These are phyloP conservation scores for Aspergillus baeticus DNA, from an alignment of 495 filamentous ascomycete genomes.

Conservation along the genomic window DNA sequence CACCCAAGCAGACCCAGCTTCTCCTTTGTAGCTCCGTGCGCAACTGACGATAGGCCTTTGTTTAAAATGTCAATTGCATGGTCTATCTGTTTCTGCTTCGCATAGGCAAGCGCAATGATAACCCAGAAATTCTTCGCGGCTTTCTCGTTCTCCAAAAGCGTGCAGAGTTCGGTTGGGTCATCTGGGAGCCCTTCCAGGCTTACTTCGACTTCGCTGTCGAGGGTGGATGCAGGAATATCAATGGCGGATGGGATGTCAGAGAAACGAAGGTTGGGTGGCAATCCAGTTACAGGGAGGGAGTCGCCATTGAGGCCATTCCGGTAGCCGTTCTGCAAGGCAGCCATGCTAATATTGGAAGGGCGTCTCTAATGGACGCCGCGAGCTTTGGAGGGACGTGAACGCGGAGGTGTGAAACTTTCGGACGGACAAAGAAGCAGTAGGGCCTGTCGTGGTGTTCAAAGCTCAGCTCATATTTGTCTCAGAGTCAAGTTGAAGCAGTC, in stretches of 20 bases:
- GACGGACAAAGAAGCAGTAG: conserved; percentile 9
- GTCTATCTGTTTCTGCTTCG: conserved; percentile 88
- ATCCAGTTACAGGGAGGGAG: conserved; percentile 20
- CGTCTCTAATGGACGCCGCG: not conserved
- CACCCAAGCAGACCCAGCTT: conserved; percentile 80
- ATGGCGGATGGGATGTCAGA: conserved; percentile 85
- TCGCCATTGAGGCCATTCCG: conserved; percentile 49
- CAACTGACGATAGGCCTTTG: conserved; percentile 74
- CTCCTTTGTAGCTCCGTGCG: conserved; percentile 71
- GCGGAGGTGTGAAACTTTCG: conserved; percentile 16
- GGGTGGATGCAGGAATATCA: conserved; percentile 82
- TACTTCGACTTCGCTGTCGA: conserved; percentile 87
- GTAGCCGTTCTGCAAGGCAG: conserved; percentile 52
- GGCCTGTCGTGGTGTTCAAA: conserved; percentile 21
- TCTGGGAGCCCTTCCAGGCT: conserved; percentile 86
- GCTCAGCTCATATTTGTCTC: conserved; percentile 40
- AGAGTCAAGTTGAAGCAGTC: not conserved
- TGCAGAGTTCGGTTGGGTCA: conserved; percentile 94
- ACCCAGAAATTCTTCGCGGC: conserved; percentile 91
- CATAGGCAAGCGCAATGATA: conserved; percentile 93
- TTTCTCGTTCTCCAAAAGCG: conserved; percentile 86
- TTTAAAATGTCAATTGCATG: conserved; percentile 92
- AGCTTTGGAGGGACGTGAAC: not conserved
- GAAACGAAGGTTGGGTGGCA: conserved; percentile 57
- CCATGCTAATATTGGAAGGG: conserved; percentile 43